Evolutionary conservation across 1,284 basidiomycete genomes (phyloP).

Genomic region (Phellopilus nigrolimitatus): DNA sequence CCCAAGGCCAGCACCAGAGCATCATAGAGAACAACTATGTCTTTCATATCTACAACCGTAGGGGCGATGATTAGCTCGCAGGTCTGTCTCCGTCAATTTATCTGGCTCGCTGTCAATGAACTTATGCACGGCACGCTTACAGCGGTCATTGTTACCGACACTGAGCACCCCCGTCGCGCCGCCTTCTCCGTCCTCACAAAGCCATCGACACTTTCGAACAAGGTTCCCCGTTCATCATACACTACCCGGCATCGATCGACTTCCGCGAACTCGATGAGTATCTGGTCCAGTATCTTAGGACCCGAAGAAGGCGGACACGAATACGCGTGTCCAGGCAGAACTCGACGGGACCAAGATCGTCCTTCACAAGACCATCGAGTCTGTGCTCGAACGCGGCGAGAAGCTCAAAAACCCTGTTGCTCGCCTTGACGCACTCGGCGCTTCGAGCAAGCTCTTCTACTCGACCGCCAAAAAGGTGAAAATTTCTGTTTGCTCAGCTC

Average conservation of each 20-base stretch:
- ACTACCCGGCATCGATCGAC: conserved; percentile 54
- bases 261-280: conserved; percentile 77
- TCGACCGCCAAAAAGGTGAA: conserved; percentile 94
- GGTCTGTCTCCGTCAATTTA: conserved; percentile 43
- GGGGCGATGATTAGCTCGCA: conserved; percentile 73
- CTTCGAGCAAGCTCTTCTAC: conserved; percentile 93
- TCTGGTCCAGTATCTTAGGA: conserved; percentile 95
- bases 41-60: conserved; percentile 88
- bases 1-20: conserved; percentile 83
- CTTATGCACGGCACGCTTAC: conserved; percentile 18
- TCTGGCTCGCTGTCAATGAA: conserved; percentile 4
- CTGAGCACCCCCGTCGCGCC: conserved; percentile 94
- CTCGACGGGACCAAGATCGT: conserved; percentile 99
- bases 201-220: conserved; percentile 87
- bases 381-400: conserved; percentile 93
- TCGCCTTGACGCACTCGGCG: conserved; percentile 85
- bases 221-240: conserved; percentile 70
- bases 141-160: conserved; percentile 92
- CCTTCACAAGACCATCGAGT: conserved; percentile 98
- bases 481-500: too few relatives aligned
- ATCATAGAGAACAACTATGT: conserved; percentile 84
- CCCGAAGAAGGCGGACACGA: conserved; percentile 95
- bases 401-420: conserved; percentile 97
- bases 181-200: conserved; percentile 94
- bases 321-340: conserved; percentile 98